phyloP scores from a whole-genome alignment of 495 filamentous ascomycete species.

The Acidiella bohemica region DNA sequence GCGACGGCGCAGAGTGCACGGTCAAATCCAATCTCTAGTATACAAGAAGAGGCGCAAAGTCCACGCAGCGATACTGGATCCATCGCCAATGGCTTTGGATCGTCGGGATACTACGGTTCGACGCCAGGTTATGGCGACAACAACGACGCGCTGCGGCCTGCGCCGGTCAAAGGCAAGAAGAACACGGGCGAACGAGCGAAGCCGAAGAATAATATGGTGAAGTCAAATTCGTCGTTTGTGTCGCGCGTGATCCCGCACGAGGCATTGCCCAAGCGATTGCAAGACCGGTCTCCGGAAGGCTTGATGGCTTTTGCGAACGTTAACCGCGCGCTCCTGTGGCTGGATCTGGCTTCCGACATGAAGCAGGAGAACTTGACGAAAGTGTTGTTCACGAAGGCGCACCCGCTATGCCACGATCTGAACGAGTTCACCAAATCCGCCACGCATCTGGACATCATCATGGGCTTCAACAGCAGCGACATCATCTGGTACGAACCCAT shows the following conservation, averaged over 20 bases:
- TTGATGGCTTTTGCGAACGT: conserved; percentile 88
- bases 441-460: conserved; percentile 74
- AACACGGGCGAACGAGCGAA: conserved; percentile 70
- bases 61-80: conserved; percentile 23
- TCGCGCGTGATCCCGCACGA: conserved; percentile 91
- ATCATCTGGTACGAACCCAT: conserved; percentile 99
- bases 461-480: conserved; percentile 91
- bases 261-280: conserved; percentile 56
- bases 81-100: conserved; percentile 22
- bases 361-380: conserved; percentile 85
- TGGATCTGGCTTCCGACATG: conserved; percentile 48
- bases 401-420: conserved; percentile 88
- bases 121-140: conserved; percentile 77
- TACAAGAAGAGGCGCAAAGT: conserved; percentile 28
- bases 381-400: conserved; percentile 89
- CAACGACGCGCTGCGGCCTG: conserved; percentile 52
- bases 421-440: conserved; percentile 67
- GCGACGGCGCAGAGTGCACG: conserved; percentile 33
- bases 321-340: conserved; percentile 82
- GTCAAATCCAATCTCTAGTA: conserved; percentile 32
- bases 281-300: conserved; percentile 64
- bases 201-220: conserved; percentile 93
- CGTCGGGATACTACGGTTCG: conserved; percentile 12
- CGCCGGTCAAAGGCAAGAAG: conserved; percentile 31
- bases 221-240: conserved; percentile 95